These are phyloP conservation scores for Fraxinus pennsylvanica DNA, from an alignment of 257 asterid species.

Conservation along the genomic window DNA sequence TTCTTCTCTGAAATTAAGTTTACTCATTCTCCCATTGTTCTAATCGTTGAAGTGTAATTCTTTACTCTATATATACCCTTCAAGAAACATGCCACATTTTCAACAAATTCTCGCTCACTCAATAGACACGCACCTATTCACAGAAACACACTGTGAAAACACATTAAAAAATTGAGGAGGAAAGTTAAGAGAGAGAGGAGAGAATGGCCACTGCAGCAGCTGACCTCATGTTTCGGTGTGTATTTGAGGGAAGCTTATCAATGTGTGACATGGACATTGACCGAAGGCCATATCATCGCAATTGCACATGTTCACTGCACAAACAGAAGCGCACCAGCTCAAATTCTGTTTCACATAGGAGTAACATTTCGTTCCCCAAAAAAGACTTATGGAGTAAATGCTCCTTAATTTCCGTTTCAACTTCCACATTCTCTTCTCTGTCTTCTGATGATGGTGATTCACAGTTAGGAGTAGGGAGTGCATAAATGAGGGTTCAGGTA, in stretches of 20 bases:
- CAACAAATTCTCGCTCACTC: background rate
- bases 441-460: background rate
- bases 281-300: constrained; percentile 42
- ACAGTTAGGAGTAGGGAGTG: background rate
- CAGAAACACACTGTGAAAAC: background rate
- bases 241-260: constrained; percentile 13
- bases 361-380: constrained; percentile 9
- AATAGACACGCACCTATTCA: background rate
- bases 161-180: background rate
- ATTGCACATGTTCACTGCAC: constrained; percentile 24
- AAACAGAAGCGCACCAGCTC: background rate
- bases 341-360: background rate
- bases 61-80: constrained; percentile 15
- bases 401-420: background rate
- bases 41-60: background rate
- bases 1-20: constrained; percentile 9
- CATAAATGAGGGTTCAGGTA: background rate
- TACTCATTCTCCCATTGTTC: constrained; percentile 9
- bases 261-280: constrained; percentile 7
- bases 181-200: background rate
- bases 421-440: background rate
- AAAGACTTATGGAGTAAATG: background rate
- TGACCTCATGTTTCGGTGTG: background rate
- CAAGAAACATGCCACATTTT: background rate
- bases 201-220: background rate